Evolutionary conservation across 257 asterid species (phyloP).

Genomic region (Mentha longifolia): DNA sequence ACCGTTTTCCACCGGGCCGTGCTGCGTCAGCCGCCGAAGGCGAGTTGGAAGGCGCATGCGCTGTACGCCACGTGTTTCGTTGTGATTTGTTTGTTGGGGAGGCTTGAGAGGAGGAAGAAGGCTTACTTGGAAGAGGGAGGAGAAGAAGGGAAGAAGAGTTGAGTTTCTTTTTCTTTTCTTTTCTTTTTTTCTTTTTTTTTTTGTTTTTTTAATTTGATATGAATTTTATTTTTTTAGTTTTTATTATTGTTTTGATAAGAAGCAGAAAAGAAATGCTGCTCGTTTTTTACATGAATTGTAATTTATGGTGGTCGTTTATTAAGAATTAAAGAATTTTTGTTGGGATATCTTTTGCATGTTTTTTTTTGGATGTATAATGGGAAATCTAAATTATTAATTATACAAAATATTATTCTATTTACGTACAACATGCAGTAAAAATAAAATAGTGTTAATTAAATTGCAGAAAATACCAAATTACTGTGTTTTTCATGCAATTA

Average conservation of each 20-base stretch:
- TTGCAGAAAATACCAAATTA: neutral
- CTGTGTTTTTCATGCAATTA: neutral
- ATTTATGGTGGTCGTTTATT: conserved; percentile 7
- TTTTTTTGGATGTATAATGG: no score
- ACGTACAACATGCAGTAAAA: no score
- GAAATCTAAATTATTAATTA: no score
- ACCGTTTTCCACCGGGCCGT: conserved; percentile 80
- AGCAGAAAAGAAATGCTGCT: conserved; percentile 24
- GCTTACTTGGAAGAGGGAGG: conserved; percentile 71
- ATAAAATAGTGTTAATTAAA: neutral
- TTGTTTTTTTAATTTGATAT: neutral
- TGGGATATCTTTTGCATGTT: neutral
- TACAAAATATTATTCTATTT: no score
- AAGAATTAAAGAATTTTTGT: neutral
- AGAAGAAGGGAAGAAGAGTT: conserved; percentile 77
- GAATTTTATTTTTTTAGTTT: neutral
- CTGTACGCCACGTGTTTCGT: conserved; percentile 84
- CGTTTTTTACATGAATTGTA: conserved; percentile 11
- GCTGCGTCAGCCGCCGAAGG: conserved; percentile 77
- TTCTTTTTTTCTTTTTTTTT: neutral
- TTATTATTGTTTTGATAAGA: neutral
- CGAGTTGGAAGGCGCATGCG: conserved; percentile 74
- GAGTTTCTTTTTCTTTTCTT: neutral
- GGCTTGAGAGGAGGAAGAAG: conserved; percentile 72
- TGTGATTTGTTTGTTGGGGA: conserved; percentile 60